phyloP scores from a whole-genome alignment of 108 stramenopile species.

The Cyclotella baltica region DNA sequence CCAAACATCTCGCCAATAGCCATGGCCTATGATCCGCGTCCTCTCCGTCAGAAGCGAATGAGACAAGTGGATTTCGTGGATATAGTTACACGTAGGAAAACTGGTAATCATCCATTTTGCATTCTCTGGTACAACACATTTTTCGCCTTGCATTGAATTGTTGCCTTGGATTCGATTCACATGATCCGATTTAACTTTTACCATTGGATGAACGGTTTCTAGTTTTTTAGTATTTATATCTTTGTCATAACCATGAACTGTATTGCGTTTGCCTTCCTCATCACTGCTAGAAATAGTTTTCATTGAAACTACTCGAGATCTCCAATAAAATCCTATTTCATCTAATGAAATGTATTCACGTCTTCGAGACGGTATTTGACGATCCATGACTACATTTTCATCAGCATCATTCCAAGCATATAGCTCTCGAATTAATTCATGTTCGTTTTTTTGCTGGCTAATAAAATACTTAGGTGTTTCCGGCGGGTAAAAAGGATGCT shows the following conservation, averaged over 20 bases:
- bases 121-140: constrained; percentile 52
- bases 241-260: too few species aligned
- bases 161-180: too few species aligned
- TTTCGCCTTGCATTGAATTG: constrained; percentile 41
- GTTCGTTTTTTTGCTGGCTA: too few species aligned
- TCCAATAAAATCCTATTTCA: constrained; percentile 16
- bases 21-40: constrained; percentile 32
- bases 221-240: too few species aligned
- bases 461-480: too few species aligned
- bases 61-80: constrained; percentile 62
- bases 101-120: constrained; percentile 55
- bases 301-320: constrained; percentile 15
- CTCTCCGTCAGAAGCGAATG: background rate
- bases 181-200: too few species aligned
- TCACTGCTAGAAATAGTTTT: too few species aligned
- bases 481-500: background rate
- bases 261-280: too few species aligned
- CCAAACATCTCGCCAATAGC: constrained; percentile 74
- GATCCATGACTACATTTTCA: too few species aligned
- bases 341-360: background rate
- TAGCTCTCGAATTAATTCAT: too few species aligned
- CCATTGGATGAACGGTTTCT: too few species aligned
- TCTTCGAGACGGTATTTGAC: background rate
- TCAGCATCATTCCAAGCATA: too few species aligned
- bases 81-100: constrained; percentile 67